Percentiles rank a stretch among this genome's conserved stretches.
These are phyloP conservation scores for Botrytis tulipae DNA, from an alignment of 2,329 filamentous ascomycete genomes.

Conservation along the genomic window DNA sequence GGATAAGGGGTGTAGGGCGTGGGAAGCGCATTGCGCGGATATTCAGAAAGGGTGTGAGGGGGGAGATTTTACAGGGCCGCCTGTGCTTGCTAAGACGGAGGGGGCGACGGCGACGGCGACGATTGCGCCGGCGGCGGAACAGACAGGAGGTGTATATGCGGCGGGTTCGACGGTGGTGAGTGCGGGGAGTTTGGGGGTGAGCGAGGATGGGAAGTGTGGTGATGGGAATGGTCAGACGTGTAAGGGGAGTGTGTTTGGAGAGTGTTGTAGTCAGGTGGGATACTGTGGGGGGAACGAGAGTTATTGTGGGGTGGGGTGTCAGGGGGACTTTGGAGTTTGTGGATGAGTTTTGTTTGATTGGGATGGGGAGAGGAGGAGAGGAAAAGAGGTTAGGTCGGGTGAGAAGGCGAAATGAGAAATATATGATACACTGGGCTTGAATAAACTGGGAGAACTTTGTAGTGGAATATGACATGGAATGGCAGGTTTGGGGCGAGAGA, in stretches of 20 bases:
- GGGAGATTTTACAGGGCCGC: constrained; percentile 49
- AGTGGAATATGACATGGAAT: not conserved
- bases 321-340: constrained; percentile 13
- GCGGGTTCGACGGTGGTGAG: not conserved
- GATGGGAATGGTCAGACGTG: constrained; percentile 2
- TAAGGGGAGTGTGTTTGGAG: constrained; percentile 13
- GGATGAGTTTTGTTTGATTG: not conserved
- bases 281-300: not conserved
- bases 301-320: constrained; percentile 14
- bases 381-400: not conserved
- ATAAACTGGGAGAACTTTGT: not conserved
- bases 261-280: constrained; percentile 15
- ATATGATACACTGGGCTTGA: not conserved
- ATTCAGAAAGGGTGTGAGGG: constrained; percentile 47
- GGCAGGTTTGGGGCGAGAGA: not conserved
- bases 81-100: not conserved
- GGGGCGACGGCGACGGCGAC: not conserved
- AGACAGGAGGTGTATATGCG: not conserved
- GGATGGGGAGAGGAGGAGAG: not conserved
- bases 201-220: constrained; percentile 17
- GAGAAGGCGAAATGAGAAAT: not conserved
- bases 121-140: not conserved
- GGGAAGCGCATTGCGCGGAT: constrained; percentile 59
- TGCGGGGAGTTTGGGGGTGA: not conserved
- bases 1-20: constrained; percentile 56